Percentiles rank a stretch among this genome's conserved stretches.
phyloP scores from a whole-genome alignment of 2,329 filamentous ascomycete species.

The Colletotrichum siamense region DNA sequence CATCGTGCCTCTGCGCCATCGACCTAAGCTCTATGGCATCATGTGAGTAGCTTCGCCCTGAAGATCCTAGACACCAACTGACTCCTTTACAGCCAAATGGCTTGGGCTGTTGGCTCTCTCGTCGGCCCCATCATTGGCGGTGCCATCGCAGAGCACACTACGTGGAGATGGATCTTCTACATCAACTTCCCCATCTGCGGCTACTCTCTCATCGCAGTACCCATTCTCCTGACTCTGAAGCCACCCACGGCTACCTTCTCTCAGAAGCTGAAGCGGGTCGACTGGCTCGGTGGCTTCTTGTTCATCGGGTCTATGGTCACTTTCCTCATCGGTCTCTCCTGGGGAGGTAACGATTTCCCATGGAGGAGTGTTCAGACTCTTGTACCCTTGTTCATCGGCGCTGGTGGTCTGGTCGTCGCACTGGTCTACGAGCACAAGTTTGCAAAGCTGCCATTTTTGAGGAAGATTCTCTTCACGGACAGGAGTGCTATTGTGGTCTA shows the following conservation, averaged over 20 bases:
- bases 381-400: constrained; percentile 47
- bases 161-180: constrained; percentile 56
- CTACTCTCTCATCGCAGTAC: constrained; percentile 41
- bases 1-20: constrained; percentile 44
- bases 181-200: constrained; percentile 50
- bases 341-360: constrained; percentile 47
- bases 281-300: constrained; percentile 50
- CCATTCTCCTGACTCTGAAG: constrained; percentile 46
- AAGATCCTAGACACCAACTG: neutral
- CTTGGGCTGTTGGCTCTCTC: constrained; percentile 45
- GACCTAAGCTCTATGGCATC: constrained; percentile 45
- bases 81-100: constrained; percentile 27
- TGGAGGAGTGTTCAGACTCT: constrained; percentile 47
- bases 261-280: constrained; percentile 43
- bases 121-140: constrained; percentile 46
- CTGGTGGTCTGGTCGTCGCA: constrained; percentile 41
- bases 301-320: constrained; percentile 48
- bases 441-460: constrained; percentile 37
- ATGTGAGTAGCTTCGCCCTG: constrained; percentile 29
- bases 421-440: constrained; percentile 39
- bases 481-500: constrained; percentile 33
- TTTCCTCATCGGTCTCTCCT: constrained; percentile 53
- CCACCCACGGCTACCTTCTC: constrained; percentile 33
- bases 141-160: constrained; percentile 35
- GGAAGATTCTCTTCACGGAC: constrained; percentile 33